These are phyloP conservation scores for Solanum lignicaule DNA, from an alignment of 257 asterid genomes.

Conservation along the genomic window DNA sequence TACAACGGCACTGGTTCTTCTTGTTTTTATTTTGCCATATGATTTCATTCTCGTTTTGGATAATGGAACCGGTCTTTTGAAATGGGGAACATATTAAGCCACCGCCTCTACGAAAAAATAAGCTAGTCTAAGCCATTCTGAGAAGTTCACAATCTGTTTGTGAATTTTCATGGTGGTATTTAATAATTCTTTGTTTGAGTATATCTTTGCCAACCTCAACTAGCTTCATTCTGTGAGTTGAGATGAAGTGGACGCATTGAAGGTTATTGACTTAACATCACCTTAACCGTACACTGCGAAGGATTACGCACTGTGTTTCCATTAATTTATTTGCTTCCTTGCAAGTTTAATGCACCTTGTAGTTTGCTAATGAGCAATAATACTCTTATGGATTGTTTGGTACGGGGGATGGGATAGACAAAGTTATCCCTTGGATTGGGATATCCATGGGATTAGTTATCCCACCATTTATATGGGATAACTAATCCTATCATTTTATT, in stretches of 20 bases:
- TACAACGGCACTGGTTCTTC: background rate
- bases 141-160: background rate
- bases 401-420: background rate
- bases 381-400: background rate
- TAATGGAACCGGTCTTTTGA: background rate
- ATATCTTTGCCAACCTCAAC: background rate
- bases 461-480: background rate
- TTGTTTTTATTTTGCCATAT: background rate
- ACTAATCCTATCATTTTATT: background rate
- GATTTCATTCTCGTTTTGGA: background rate
- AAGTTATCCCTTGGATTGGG: background rate
- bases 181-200: background rate
- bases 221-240: background rate
- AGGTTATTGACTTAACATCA: background rate
- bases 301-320: background rate
- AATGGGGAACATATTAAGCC: background rate
- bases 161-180: background rate
- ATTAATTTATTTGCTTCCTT: background rate
- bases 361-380: background rate
- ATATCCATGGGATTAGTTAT: background rate
- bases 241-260: background rate
- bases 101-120: background rate
- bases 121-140: background rate
- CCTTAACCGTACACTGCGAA: background rate
- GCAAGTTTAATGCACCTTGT: background rate